phyloP scores from a whole-genome alignment of 1,284 basidiomycete genomes.

The Trichosporon faecale region DNA sequence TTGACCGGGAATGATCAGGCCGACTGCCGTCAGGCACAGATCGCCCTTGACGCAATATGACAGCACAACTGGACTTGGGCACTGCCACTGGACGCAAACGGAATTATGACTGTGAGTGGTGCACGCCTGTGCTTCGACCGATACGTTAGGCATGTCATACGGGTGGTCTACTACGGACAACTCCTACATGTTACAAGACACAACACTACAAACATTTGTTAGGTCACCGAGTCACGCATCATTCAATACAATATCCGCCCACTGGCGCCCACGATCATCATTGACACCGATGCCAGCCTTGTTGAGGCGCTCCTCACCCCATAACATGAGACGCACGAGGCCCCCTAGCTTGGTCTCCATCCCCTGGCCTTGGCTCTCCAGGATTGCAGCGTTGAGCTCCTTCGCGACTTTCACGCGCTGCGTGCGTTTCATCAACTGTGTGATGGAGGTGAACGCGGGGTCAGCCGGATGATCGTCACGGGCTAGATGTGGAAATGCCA shows the following conservation, averaged over 20 bases:
- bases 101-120: too few species aligned
- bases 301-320: conserved; percentile 79
- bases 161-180: not conserved
- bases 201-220: too few species aligned
- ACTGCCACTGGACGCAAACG: not conserved
- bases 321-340: conserved; percentile 78
- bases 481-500: conserved; percentile 72
- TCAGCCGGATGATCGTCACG: conserved; percentile 42
- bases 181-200: not conserved
- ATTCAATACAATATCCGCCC: conserved; percentile 21
- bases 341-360: conserved; percentile 85
- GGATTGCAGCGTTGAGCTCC: conserved; percentile 90
- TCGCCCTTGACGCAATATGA: not conserved
- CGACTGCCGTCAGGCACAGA: not conserved
- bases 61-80: not conserved
- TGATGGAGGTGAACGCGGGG: conserved; percentile 45
- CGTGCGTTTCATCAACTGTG: conserved; percentile 67
- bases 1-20: not conserved
- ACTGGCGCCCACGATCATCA: conserved; percentile 23
- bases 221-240: not conserved
- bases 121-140: too few species aligned
- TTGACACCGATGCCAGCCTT: conserved; percentile 51
- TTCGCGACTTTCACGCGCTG: conserved; percentile 86
- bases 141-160: not conserved
- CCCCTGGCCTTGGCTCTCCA: conserved; percentile 85